These are phyloP conservation scores for Delphinella strobiligena DNA, from an alignment of 2,329 filamentous ascomycete species.

Conservation along the genomic window DNA sequence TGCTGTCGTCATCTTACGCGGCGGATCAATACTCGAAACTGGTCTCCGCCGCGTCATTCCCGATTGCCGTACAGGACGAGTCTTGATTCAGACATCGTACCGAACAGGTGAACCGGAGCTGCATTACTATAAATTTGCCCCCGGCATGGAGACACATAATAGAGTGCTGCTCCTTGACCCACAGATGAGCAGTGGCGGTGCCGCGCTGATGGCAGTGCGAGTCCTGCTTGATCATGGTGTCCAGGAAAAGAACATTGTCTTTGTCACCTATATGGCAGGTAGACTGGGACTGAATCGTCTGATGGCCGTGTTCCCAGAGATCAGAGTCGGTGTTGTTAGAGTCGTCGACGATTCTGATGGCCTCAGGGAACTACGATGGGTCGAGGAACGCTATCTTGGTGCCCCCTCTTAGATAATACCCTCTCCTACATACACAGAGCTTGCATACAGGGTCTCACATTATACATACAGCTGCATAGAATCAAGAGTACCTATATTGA, in stretches of 20 bases:
- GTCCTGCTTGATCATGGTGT: constrained; percentile 94
- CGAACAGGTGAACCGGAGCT: constrained; percentile 83
- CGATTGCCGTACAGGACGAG: constrained; percentile 76
- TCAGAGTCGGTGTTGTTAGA: constrained; percentile 75
- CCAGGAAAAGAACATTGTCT: constrained; percentile 68
- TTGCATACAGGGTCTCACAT: not conserved
- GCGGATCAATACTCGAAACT: constrained; percentile 77
- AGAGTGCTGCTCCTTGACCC: constrained; percentile 80
- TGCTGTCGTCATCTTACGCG: constrained; percentile 78
- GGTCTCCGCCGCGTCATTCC: constrained; percentile 83
- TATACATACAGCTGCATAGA: not conserved
- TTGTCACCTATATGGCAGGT: constrained; percentile 87
- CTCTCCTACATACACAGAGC: not conserved
- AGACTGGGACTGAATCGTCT: constrained; percentile 72
- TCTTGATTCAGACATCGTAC: constrained; percentile 76
- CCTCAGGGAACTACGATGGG: constrained; percentile 77
- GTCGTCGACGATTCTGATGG: constrained; percentile 43
- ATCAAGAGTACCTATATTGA: too few species aligned
- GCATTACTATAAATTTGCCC: constrained; percentile 73
- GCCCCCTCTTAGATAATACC: too few species aligned
- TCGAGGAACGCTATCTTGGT: constrained; percentile 83
- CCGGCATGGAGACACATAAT: constrained; percentile 60
- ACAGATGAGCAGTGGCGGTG: constrained; percentile 87
- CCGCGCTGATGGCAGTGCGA: constrained; percentile 83
- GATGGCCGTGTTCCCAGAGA: constrained; percentile 76